These are phyloP conservation scores for Xylaria hypoxylon DNA, from an alignment of 2,329 filamentous ascomycete species.

Conservation along the genomic window DNA sequence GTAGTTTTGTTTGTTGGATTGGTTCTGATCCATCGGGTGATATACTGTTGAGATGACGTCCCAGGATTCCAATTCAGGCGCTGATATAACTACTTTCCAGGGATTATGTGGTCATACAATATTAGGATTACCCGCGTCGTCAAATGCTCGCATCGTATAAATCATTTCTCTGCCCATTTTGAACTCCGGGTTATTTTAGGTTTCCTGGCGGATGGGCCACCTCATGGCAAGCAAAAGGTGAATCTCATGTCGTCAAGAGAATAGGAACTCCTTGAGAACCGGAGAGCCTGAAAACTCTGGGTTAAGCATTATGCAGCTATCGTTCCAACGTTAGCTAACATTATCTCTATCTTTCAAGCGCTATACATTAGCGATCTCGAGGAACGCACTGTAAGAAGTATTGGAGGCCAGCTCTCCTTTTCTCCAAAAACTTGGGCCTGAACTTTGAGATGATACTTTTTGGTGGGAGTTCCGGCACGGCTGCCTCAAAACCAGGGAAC, in stretches of 20 bases:
- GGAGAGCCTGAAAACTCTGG: conserved; percentile 94
- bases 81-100: neutral
- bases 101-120: conserved; percentile 41
- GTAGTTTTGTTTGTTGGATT: conserved; percentile 5
- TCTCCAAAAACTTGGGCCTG: conserved; percentile 85
- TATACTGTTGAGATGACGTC: neutral
- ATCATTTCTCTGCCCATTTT: conserved; percentile 16
- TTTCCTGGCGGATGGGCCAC: neutral
- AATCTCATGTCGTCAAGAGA: conserved; percentile 59
- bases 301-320: conserved; percentile 88
- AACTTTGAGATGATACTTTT: conserved; percentile 94
- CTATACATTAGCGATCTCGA: neutral
- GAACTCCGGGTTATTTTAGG: neutral
- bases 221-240: neutral
- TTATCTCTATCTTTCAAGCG: neutral
- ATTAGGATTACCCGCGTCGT: conserved; percentile 46
- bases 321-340: conserved; percentile 36
- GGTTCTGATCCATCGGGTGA: neutral
- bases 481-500: conserved; percentile 85
- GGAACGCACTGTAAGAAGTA: conserved; percentile 89
- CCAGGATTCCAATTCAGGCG: neutral
- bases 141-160: conserved; percentile 31
- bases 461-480: conserved; percentile 89
- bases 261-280: conserved; percentile 90
- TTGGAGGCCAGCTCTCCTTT: conserved; percentile 81